Base-by-base conservation (phyloP, 1,139 yeast genomes). In the Wickerhamiella infanticola region DNA sequence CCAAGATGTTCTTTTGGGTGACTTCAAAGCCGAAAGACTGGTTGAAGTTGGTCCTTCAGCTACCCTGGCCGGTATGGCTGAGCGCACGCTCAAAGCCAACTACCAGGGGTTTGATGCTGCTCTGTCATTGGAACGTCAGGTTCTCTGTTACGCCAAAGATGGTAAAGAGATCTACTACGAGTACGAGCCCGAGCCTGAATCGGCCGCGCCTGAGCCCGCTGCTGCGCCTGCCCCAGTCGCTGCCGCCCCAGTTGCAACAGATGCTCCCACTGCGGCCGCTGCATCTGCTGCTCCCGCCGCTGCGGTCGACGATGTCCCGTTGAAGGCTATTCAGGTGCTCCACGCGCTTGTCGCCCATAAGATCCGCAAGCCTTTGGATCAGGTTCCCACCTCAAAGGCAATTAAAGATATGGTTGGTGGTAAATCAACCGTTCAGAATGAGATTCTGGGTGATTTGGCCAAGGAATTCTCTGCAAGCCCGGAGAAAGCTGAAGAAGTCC, bases 31-130 rank as follows among this genome's bases (percentile, higher is more conserved):
- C 52, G 98, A 90, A 70, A 76, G 98, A 61, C 88, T 90, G 52
- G 95, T 90, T 55, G 99, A 90, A 68, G 84, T 90, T 54, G 99
- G 99, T 47, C 99, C 99, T 52, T 86, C 97, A 44, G 98, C 99
- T 50, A 90, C 98, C 38, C 75, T 90, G 63, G 90, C 96, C 37
- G 97, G 97, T 55, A 90, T 90, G 99, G 97, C 98, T 51, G 77
- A 84, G 56, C 79, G 97, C 70, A 90, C 99, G 52, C 77, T 90
- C 65, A 88, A 86, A 70, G 85, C 94, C 62, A 90, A 88, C 68
- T 90, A 86, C 66, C 96, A 90, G 68, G 82, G 95, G 42, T 90
- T 86, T 63, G 99, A 90, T 64, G 97, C 98, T 49, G 97, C 98
- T 43, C 72, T 88, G 60, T 85, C 95, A 46, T 74, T 90, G 62